These are phyloP conservation scores for Stenocarpella maydis DNA, from an alignment of 2,329 filamentous ascomycete species.

Conservation along the genomic window DNA sequence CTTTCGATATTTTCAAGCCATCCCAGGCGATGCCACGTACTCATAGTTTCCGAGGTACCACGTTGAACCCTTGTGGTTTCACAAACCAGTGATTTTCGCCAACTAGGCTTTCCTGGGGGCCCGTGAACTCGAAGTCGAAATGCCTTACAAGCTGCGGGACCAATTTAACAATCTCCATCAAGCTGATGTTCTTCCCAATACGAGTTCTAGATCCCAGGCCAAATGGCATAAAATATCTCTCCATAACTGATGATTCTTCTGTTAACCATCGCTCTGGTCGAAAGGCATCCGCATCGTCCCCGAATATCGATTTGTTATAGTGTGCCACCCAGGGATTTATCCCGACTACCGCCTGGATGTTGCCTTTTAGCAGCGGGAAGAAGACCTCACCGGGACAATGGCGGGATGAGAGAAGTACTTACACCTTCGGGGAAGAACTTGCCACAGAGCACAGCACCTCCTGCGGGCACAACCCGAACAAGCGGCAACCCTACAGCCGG, in stretches of 20 bases:
- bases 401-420: neutral
- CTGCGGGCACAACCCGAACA: neutral
- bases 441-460: neutral
- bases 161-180: constrained; percentile 20
- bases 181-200: constrained; percentile 43
- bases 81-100: too few relatives aligned
- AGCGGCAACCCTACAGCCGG: neutral
- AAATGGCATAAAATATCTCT: too few relatives aligned
- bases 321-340: constrained; percentile 69
- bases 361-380: neutral
- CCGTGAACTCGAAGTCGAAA: neutral
- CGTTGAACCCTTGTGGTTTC: too few relatives aligned
- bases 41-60: too few relatives aligned
- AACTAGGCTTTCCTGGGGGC: too few relatives aligned
- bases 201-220: constrained; percentile 59
- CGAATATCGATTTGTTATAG: constrained; percentile 62
- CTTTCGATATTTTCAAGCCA: too few relatives aligned
- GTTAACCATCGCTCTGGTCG: constrained; percentile 62
- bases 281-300: constrained; percentile 62
- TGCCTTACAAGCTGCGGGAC: neutral
- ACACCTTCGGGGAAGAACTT: neutral
- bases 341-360: constrained; percentile 52
- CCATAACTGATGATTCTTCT: constrained; percentile 32
- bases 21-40: too few relatives aligned
- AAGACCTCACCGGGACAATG: too few relatives aligned